These are phyloP conservation scores for Yamadazyma olivae DNA, from an alignment of 805 yeast species.

Conservation along the genomic window DNA sequence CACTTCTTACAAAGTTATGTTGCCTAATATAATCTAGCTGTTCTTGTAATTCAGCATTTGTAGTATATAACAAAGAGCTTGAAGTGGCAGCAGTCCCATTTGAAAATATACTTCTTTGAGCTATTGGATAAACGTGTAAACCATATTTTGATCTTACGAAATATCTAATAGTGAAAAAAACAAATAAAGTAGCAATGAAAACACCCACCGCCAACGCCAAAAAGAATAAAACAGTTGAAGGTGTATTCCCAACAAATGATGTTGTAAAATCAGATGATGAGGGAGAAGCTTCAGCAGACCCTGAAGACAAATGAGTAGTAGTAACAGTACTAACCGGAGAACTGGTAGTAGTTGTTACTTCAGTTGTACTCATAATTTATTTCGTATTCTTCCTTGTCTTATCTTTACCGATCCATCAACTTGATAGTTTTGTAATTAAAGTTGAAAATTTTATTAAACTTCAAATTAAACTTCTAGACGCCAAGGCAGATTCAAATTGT, in stretches of 20 bases:
- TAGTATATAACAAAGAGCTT: slow-evolving; percentile 6
- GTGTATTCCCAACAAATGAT: slow-evolving; percentile 45
- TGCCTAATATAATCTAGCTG: slow-evolving; percentile 34
- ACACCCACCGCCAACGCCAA: slow-evolving; percentile 63
- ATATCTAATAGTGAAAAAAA: slow-evolving; percentile 60
- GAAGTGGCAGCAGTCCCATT: slow-evolving; percentile 1
- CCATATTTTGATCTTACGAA: slow-evolving; percentile 58
- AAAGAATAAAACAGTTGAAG: slow-evolving; percentile 63
- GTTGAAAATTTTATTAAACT: no score
- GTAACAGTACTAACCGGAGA: neutral
- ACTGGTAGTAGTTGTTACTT: slow-evolving; percentile 1
- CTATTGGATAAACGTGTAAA: slow-evolving; percentile 41
- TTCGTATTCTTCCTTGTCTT: no score
- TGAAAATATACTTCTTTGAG: slow-evolving; percentile 23
- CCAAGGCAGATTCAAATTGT: no score
- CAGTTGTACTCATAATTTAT: slow-evolving; percentile 2
- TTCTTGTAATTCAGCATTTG: slow-evolving; percentile 27
- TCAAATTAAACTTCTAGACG: no score
- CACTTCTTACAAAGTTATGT: slow-evolving; percentile 30
- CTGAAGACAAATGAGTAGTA: no score
- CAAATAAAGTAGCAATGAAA: slow-evolving; percentile 50
- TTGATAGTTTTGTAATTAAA: no score
- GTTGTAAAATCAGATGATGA: neutral
- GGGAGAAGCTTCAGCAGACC: no score
- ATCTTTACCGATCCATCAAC: no score